These are phyloP conservation scores for Iberis pinnata DNA, from an alignment of 345 rosid genomes.

Conservation along the genomic window DNA sequence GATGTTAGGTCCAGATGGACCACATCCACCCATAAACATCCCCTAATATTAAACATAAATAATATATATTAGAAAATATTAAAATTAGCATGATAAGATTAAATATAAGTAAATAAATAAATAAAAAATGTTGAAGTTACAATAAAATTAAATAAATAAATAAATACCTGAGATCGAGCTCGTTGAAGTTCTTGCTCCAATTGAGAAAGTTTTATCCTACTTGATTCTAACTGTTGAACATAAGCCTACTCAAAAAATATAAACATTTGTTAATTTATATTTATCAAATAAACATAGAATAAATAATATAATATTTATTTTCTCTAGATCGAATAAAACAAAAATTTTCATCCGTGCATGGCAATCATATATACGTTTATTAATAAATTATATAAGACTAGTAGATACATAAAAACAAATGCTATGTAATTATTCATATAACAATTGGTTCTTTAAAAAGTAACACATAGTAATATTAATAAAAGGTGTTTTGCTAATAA, in stretches of 20 bases:
- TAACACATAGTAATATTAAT: too few relatives aligned
- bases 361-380: not conserved
- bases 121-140: not conserved
- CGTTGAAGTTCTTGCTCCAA: constrained; percentile 95
- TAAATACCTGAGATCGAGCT: constrained; percentile 78
- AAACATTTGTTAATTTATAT: not conserved
- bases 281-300: not conserved
- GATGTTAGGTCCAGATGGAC: constrained; percentile 58
- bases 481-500: too few relatives aligned
- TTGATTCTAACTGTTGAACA: constrained; percentile 92
- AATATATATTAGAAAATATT: not conserved
- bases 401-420: not conserved
- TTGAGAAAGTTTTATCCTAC: constrained; percentile 82
- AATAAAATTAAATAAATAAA: too few relatives aligned
- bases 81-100: not conserved
- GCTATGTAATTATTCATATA: too few relatives aligned
- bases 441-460: too few relatives aligned
- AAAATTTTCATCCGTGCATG: too few relatives aligned
- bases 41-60: constrained; percentile 47
- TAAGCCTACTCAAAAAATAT: constrained; percentile 56
- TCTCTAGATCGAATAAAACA: too few relatives aligned
- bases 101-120: not conserved
- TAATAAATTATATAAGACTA: not conserved
- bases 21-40: constrained; percentile 70
- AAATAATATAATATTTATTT: not conserved